A percentile compares a stretch with the other conserved stretches of the same genome.
These are phyloP conservation scores for Eucalyptus globulus DNA, from an alignment of 345 rosid genomes.

Conservation along the genomic window DNA sequence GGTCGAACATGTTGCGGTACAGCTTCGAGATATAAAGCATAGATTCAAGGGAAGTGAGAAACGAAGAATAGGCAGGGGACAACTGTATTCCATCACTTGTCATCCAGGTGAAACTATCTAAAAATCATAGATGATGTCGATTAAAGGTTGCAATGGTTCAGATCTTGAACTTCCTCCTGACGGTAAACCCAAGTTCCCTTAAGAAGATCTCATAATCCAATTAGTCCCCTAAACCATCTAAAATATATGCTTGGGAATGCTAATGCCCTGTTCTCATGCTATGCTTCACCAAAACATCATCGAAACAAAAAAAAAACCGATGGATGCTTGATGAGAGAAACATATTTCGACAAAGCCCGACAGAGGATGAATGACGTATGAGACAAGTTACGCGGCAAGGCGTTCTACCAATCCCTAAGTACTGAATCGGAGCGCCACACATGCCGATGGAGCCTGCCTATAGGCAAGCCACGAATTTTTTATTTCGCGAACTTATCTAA, in stretches of 20 bases:
- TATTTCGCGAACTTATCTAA: not conserved
- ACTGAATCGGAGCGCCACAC: not conserved
- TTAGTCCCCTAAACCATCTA: not conserved
- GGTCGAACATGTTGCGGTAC: not conserved
- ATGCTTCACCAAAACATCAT: not conserved
- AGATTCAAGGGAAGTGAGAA: not conserved
- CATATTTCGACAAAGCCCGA: not conserved
- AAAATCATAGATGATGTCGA: not conserved
- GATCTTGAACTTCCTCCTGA: not conserved
- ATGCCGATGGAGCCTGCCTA: not conserved
- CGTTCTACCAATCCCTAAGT: not conserved
- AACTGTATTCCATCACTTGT: not conserved
- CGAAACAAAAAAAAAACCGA: not conserved
- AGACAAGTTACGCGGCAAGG: not conserved
- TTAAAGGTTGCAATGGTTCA: not conserved
- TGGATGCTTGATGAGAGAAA: not conserved
- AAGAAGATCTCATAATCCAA: not conserved
- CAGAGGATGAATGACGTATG: not conserved
- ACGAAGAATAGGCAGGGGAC: not conserved
- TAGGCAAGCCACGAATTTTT: not conserved
- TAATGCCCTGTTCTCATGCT: not conserved
- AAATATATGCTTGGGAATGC: not conserved
- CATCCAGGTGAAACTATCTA: not conserved
- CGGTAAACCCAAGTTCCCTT: not conserved
- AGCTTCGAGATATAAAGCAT: not conserved